These are phyloP conservation scores for Leccinum disarticulatum DNA, from an alignment of 768 basidiomycete species.

Conservation along the genomic window DNA sequence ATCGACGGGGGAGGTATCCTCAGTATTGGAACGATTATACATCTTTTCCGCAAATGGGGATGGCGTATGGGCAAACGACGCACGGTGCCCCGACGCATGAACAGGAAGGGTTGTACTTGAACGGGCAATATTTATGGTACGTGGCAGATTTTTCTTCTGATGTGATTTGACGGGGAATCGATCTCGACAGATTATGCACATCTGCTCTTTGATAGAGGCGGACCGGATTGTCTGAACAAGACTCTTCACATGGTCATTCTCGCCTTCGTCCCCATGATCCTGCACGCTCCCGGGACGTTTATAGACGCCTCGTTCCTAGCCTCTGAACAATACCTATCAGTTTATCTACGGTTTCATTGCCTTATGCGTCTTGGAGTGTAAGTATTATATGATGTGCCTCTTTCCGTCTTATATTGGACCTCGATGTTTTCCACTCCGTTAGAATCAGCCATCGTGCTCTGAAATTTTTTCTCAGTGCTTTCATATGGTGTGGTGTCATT, in stretches of 20 bases:
- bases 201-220: background rate
- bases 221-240: background rate
- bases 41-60: constrained; percentile 48
- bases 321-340: too few species aligned
- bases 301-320: background rate
- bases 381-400: background rate
- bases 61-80: constrained; percentile 34
- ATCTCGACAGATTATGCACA: constrained; percentile 12
- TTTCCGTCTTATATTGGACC: background rate
- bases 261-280: background rate
- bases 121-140: constrained; percentile 31
- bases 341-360: background rate
- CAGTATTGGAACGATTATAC: constrained; percentile 60
- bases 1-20: constrained; percentile 38
- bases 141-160: constrained; percentile 4
- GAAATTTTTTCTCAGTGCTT: background rate
- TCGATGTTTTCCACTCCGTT: background rate
- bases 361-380: too few species aligned
- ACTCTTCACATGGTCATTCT: background rate
- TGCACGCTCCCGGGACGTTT: background rate
- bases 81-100: constrained; percentile 12
- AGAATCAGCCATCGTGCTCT: background rate
- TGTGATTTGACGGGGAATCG: constrained; percentile 3
- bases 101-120: constrained; percentile 26
- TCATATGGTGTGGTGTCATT: constrained; percentile 4